These are phyloP conservation scores for Takashimella koratensis DNA, from an alignment of 1,284 basidiomycete genomes.

Conservation along the genomic window DNA sequence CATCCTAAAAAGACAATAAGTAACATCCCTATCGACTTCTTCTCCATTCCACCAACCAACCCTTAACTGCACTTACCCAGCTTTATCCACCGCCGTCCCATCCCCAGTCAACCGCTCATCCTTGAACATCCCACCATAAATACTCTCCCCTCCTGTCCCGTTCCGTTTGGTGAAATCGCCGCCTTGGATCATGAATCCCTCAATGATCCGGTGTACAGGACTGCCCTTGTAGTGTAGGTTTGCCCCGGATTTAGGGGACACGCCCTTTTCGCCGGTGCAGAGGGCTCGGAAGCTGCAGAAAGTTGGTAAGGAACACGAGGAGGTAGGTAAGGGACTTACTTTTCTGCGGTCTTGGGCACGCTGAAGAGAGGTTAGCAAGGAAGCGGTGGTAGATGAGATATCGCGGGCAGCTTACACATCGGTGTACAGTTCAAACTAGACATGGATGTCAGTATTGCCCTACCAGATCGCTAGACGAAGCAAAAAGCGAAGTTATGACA, in stretches of 20 bases:
- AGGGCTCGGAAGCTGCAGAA: conserved; percentile 71
- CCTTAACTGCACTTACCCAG: conserved; percentile 43
- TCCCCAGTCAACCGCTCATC: conserved; percentile 46
- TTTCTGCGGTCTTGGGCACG: conserved; percentile 79
- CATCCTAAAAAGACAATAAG: conserved; percentile 26
- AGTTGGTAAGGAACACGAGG: conserved; percentile 2
- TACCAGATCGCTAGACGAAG: too few relatives aligned
- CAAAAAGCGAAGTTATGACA: too few relatives aligned
- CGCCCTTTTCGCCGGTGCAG: conserved; percentile 80
- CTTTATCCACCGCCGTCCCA: conserved; percentile 44
- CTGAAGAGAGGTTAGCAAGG: conserved; percentile 42
- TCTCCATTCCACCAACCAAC: neutral
- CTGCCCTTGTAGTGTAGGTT: conserved; percentile 79
- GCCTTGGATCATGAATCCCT: conserved; percentile 83
- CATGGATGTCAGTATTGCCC: conserved; percentile 56
- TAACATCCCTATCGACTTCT: neutral
- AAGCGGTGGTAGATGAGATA: neutral
- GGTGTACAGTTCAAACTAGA: conserved; percentile 77
- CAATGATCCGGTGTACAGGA: conserved; percentile 73
- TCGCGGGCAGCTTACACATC: conserved; percentile 42
- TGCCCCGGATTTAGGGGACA: conserved; percentile 59
- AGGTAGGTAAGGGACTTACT: conserved; percentile 54
- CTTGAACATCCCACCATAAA: conserved; percentile 46
- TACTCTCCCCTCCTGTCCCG: conserved; percentile 54
- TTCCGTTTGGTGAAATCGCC: conserved; percentile 59